Percentiles rank a stretch among this genome's conserved stretches.
Evolutionary conservation across 257 asterid species (phyloP).

Genomic region (Leptodermis oblonga): DNA sequence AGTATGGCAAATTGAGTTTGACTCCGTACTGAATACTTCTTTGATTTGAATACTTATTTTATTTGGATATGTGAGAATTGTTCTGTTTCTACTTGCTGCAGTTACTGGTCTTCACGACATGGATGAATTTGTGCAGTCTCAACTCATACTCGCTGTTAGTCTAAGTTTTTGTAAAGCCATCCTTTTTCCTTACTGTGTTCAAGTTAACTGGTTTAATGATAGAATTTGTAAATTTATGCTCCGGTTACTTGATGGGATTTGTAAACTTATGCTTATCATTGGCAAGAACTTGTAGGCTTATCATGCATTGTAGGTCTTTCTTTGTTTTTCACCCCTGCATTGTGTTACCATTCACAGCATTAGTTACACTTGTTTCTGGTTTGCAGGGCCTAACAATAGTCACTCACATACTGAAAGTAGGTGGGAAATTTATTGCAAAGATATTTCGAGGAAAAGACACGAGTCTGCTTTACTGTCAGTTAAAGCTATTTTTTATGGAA

Average conservation of each 20-base stretch:
- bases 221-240: not conserved
- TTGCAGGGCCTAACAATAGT: constrained; percentile 93
- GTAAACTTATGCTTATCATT: not conserved
- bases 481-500: constrained; percentile 79
- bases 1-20: constrained; percentile 24
- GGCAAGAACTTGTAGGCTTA: not conserved
- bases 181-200: not conserved
- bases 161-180: not conserved
- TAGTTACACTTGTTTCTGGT: constrained; percentile 17
- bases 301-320: not conserved
- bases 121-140: constrained; percentile 99
- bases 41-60: not conserved
- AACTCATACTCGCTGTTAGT: constrained; percentile 91
- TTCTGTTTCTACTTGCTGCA: constrained; percentile 27
- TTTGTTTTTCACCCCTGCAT: not conserved
- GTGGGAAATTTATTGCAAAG: constrained; percentile 95
- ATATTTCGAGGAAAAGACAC: constrained; percentile 97
- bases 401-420: constrained; percentile 81
- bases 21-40: not conserved
- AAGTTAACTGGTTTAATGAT: not conserved
- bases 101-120: constrained; percentile 98
- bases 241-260: not conserved
- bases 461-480: constrained; percentile 92
- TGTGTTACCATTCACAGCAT: constrained; percentile 21
- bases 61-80: too few species aligned